These are phyloP conservation scores for Suillus variegatus DNA, from an alignment of 768 basidiomycete genomes.

Conservation along the genomic window DNA sequence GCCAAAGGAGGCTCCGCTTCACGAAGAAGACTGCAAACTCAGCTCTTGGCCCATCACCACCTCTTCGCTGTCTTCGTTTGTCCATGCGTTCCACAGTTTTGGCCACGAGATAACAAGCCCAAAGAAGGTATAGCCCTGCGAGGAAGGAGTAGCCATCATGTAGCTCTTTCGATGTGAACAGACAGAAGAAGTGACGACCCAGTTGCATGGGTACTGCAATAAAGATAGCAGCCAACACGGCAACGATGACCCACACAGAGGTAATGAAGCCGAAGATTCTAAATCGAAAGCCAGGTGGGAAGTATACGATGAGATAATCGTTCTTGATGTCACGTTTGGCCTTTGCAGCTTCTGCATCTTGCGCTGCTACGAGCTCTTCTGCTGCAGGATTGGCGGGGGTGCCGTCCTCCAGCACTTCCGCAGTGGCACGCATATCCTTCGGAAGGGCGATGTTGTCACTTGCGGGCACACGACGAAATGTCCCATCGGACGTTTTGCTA, in stretches of 20 bases:
- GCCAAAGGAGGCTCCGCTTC: slow-evolving; percentile 71
- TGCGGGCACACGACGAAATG: slow-evolving; percentile 82
- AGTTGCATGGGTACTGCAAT: slow-evolving; percentile 73
- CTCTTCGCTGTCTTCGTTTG: slow-evolving; percentile 64
- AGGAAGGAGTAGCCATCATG: slow-evolving; percentile 93
- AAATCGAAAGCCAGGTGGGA: slow-evolving; percentile 77
- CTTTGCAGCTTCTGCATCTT: slow-evolving; percentile 71
- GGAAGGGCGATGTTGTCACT: slow-evolving; percentile 81
- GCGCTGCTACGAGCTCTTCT: slow-evolving; percentile 53
- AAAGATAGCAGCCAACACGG: slow-evolving; percentile 55
- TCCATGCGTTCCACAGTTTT: slow-evolving; percentile 68
- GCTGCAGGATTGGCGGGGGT: slow-evolving; percentile 63
- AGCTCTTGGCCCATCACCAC: slow-evolving; percentile 57
- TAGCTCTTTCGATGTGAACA: slow-evolving; percentile 58
- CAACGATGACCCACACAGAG: slow-evolving; percentile 67
- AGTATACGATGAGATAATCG: slow-evolving; percentile 84
- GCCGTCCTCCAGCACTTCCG: slow-evolving; percentile 65
- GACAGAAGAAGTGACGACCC: slow-evolving; percentile 71
- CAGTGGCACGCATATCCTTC: slow-evolving; percentile 77
- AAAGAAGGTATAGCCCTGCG: slow-evolving; percentile 76
- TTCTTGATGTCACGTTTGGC: slow-evolving; percentile 63
- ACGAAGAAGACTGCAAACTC: slow-evolving; percentile 64
- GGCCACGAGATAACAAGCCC: slow-evolving; percentile 70
- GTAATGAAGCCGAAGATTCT: slow-evolving; percentile 74
- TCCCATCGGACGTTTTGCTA: slow-evolving; percentile 46